Evolutionary conservation across 1,284 basidiomycete species (phyloP).

Genomic region (Microbotryum lychnidis-dioicae): DNA sequence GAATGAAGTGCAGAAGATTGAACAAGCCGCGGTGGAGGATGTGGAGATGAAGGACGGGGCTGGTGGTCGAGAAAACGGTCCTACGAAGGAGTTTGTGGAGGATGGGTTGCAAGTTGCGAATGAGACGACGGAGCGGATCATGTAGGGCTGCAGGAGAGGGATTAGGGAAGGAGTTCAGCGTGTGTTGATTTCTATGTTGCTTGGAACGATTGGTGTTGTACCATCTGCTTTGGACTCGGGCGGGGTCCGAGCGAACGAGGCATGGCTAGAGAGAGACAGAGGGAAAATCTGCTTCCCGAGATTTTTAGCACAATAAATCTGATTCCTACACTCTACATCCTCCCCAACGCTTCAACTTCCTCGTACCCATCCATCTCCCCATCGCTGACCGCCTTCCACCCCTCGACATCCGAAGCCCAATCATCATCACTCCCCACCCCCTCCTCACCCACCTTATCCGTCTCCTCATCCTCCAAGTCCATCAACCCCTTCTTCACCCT

Average conservation of each 20-base stretch:
- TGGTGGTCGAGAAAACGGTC: neutral
- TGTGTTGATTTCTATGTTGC: neutral
- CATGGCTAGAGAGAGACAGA: no score
- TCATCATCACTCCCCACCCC: constrained; percentile 21
- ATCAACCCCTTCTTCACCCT: constrained; percentile 1
- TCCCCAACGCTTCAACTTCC: constrained; percentile 11
- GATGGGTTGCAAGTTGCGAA: constrained; percentile 7
- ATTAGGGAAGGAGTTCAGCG: neutral
- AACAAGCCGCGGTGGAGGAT: neutral
- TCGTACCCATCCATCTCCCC: constrained; percentile 30
- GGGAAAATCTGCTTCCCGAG: no score
- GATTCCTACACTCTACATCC: neutral
- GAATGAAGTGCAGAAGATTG: neutral
- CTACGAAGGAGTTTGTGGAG: constrained; percentile 1
- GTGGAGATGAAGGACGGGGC: constrained; percentile 2
- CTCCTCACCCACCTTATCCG: neutral
- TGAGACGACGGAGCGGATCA: constrained; percentile 7
- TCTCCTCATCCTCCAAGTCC: constrained; percentile 1
- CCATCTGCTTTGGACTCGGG: neutral
- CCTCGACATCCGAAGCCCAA: constrained; percentile 27
- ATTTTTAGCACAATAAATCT: no score
- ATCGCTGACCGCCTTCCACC: constrained; percentile 25
- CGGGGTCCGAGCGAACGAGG: no score
- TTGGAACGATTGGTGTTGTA: neutral
- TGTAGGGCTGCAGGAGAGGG: neutral